A percentile compares a stretch with the other conserved stretches of the same genome.
Conservation (phyloP, 2,329 filamentous ascomycete genomes). For the Aureobasidium lini region DNA sequence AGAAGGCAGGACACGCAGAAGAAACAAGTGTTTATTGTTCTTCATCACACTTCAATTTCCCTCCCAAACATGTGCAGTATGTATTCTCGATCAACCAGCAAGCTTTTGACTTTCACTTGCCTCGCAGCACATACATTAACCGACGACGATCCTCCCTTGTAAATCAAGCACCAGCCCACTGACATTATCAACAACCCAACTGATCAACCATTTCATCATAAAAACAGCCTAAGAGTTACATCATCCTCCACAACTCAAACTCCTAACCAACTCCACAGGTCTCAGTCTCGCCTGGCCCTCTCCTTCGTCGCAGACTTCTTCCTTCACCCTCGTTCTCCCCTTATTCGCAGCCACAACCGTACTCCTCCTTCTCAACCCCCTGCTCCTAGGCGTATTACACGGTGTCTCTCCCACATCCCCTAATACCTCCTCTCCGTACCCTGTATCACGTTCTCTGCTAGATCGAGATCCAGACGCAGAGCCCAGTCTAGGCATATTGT, state of each 20-base stretch:
- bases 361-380: not conserved
- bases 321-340: not conserved
- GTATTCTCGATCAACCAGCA: too few species aligned
- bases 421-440: not conserved
- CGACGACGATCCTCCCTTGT: too few species aligned
- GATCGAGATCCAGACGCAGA: too few species aligned
- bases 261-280: not conserved
- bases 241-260: slow-evolving; percentile 10
- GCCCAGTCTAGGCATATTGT: not conserved
- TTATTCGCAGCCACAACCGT: not conserved
- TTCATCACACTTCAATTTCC: not conserved
- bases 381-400: slow-evolving; percentile 1
- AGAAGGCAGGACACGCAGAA: not conserved
- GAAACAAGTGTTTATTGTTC: not conserved
- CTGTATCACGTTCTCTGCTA: not conserved
- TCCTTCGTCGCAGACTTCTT: not conserved
- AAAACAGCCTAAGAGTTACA: not conserved
- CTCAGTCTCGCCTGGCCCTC: not conserved
- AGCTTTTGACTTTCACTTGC: too few species aligned
- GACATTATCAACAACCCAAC: too few species aligned
- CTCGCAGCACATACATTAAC: too few species aligned
- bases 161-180: too few species aligned
- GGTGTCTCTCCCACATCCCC: not conserved
- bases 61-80: not conserved
- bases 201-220: too few species aligned